Evolutionary conservation across 73 alveolate genomes (phyloP), one percentile per base, ranked within the genome.

Genomic region (Urostyla sp.): DNA sequence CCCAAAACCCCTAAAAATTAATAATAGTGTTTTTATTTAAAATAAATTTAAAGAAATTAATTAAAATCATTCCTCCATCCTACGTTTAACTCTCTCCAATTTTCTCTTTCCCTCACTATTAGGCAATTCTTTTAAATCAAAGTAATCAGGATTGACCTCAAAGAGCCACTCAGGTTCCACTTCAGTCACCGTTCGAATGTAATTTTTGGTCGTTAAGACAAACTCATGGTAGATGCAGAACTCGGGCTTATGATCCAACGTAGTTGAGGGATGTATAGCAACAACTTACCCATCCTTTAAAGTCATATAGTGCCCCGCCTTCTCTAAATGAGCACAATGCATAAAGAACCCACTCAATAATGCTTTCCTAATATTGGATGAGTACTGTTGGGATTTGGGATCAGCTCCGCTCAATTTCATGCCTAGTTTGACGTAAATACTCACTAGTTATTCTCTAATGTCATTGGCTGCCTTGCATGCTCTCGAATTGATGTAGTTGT

Each of bases 171-270:
- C 97, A n/a, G 99, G 99, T 23, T 94, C 78, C 10, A 98, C 92
- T 58, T 90, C 97, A 30, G 96, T 85, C 30, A 94, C 98, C 34
- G 99, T 98, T 87, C 99, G 92, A 52, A 98, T 95, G 90, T 95
- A 98, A 80, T 98, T 97, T 83, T 95, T 97, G 31, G 97, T 67
- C 15, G 99, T 98, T 53, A 98, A 67, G 38, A 98, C 99, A 84
- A 95, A 98, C 86, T 98, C 99, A 57, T 97, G 94, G 90, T 96
- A 98, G 43, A 97, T 40, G 37, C 97, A 98, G 99, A 98, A 92
- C 66, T 97, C 99, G 0, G 99, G 99, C 75, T 94, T 97, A 69
- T 95, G 98, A 49, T 96, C 98, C 52, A 98, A 75, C 44, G 95
- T 94, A 48, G 99, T 82, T 35, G 97, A 73, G 1, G 99, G 99